phyloP scores from a whole-genome alignment of 2,329 filamentous ascomycete genomes.

The Fusarium burgessii region DNA sequence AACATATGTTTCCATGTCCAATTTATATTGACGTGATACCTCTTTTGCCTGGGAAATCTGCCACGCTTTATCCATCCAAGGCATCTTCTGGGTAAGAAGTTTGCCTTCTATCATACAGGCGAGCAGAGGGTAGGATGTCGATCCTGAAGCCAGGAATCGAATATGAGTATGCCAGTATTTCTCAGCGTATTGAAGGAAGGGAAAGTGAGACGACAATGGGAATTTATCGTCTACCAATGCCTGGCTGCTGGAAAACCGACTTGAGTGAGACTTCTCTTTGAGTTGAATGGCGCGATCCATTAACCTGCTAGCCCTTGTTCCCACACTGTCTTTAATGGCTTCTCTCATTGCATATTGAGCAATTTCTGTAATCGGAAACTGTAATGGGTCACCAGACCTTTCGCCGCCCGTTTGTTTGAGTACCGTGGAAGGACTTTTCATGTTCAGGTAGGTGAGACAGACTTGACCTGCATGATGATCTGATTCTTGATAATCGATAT shows the following conservation, averaged over 20 bases:
- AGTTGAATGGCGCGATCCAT: not conserved
- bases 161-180: not conserved
- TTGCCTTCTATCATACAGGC: not conserved
- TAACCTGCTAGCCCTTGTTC: not conserved
- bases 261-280: not conserved
- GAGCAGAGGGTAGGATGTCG: not conserved
- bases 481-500: not conserved
- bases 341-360: not conserved
- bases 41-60: not conserved
- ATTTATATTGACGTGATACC: no score
- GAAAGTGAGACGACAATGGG: not conserved
- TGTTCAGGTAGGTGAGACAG: not conserved
- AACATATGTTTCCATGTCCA: no score
- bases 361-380: not conserved
- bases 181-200: not conserved
- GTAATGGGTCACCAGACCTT: not conserved
- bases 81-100: not conserved
- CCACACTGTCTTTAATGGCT: not conserved
- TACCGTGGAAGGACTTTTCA: not conserved
- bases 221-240: not conserved
- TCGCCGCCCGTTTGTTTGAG: not conserved
- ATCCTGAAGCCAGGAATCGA: not conserved
- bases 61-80: not conserved
- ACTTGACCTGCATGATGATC: not conserved
- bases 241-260: not conserved